These are phyloP conservation scores for Ammopiptanthus mongolicus DNA, from an alignment of 306 rosid species.

Conservation along the genomic window DNA sequence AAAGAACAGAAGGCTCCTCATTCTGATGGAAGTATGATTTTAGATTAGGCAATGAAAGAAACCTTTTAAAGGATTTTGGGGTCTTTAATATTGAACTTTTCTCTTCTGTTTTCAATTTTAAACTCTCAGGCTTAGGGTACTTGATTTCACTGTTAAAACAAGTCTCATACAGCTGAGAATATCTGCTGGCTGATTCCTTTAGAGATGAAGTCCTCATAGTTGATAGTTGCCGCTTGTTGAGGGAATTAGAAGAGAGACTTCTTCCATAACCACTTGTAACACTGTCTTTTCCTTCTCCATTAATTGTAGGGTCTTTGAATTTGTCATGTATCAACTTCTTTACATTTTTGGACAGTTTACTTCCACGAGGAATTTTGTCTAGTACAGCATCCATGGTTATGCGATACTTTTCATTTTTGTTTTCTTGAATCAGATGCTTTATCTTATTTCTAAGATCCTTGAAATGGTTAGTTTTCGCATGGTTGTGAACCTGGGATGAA, in stretches of 20 bases:
- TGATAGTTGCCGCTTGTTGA: conserved; percentile 14
- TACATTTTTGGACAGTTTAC: conserved; percentile 21
- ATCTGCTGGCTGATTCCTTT: conserved; percentile 43
- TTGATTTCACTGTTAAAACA: conserved; percentile 39
- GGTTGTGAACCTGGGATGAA: conserved; percentile 22
- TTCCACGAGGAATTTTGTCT: conserved; percentile 69
- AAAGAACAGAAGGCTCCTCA: conserved; percentile 33
- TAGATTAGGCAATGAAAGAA: conserved; percentile 59
- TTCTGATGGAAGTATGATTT: conserved; percentile 32
- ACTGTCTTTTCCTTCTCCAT: conserved; percentile 31
- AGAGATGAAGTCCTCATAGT: conserved; percentile 57
- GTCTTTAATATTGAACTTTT: conserved; percentile 18
- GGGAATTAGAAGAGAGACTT: conserved; percentile 12
- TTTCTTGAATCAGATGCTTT: conserved; percentile 50
- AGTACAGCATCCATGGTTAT: conserved; percentile 65
- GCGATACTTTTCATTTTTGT: conserved; percentile 44
- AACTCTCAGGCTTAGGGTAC: conserved; percentile 26
- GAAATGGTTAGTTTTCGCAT: conserved; percentile 34
- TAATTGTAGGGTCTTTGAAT: conserved; percentile 14
- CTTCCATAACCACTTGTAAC: conserved; percentile 10
- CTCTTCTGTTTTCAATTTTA: conserved; percentile 32
- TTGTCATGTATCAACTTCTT: conserved; percentile 19
- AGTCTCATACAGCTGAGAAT: conserved; percentile 56
- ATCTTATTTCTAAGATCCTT: conserved; percentile 57
- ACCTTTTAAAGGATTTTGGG: conserved; percentile 46